A percentile compares a stretch with the other conserved stretches of the same genome.
Conservation (phyloP, 805 yeast species). For the Saccharomycopsis schoenii region DNA sequence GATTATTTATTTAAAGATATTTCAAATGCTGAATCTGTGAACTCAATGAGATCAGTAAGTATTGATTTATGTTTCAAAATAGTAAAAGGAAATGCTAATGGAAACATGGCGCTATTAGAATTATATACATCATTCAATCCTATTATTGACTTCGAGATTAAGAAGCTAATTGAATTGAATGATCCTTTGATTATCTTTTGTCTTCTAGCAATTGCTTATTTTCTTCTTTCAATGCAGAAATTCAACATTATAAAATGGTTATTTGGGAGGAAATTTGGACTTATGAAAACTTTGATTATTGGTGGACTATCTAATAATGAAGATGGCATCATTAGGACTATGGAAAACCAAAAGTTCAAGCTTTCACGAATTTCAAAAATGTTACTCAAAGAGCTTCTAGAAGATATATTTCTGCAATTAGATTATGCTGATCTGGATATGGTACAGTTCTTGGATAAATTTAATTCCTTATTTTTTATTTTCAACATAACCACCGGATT, state of each 20-base stretch:
- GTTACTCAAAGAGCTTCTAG: neutral
- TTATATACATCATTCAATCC: neutral
- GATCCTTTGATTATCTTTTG: neutral
- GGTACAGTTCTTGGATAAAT: neutral
- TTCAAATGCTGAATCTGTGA: neutral
- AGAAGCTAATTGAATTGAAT: neutral
- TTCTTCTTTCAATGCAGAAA: neutral
- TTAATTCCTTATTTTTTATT: neutral
- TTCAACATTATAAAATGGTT: neutral
- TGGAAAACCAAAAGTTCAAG: neutral
- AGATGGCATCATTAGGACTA: neutral
- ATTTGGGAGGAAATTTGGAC: neutral
- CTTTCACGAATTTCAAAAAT: neutral
- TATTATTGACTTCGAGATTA: neutral
- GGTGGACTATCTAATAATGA: neutral
- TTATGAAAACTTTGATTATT: neutral
- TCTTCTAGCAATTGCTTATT: neutral
- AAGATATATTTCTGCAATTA: neutral
- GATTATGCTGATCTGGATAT: neutral
- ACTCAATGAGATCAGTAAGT: neutral
- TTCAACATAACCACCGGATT: neutral
- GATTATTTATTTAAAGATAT: neutral
- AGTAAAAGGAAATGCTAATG: neutral
- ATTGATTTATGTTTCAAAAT: neutral
- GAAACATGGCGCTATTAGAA: neutral